Conservation (phyloP, 106 monocot genomes). For the Dendrobium nobile region DNA sequence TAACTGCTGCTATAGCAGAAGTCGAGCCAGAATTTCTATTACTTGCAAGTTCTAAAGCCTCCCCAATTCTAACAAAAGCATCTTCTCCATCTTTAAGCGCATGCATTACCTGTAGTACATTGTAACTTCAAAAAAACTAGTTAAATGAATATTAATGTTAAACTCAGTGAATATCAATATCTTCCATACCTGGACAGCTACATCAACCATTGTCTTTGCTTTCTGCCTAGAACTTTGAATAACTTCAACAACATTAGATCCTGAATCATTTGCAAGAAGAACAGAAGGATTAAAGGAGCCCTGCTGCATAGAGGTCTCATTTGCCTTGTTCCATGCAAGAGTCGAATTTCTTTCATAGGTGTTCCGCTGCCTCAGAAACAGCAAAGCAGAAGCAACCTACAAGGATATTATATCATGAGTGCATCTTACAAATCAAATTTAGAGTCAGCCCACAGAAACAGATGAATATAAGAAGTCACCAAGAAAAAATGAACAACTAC, state of each 20-base stretch:
- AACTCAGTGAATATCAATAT: background rate
- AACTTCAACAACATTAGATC: conserved; percentile 63
- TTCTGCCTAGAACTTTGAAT: conserved; percentile 60
- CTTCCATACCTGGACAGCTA: conserved; percentile 54
- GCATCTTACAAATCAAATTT: background rate
- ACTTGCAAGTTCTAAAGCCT: conserved; percentile 56
- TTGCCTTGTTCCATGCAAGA: conserved; percentile 32
- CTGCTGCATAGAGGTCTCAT: conserved; percentile 36
- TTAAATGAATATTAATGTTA: background rate
- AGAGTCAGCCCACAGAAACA: background rate
- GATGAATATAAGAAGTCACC: background rate
- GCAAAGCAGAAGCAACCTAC: conserved; percentile 74
- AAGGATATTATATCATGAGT: background rate
- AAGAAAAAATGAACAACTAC: conserved; percentile 2
- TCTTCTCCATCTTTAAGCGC: conserved; percentile 71
- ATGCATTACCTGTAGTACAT: conserved; percentile 41
- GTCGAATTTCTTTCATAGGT: conserved; percentile 57
- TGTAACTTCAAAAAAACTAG: background rate
- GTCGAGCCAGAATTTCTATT: conserved; percentile 35
- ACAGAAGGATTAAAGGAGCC: conserved; percentile 30
- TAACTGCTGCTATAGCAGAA: conserved; percentile 26
- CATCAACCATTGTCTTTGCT: conserved; percentile 79
- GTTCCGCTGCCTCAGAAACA: conserved; percentile 75
- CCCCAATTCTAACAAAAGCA: conserved; percentile 53
- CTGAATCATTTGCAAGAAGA: conserved; percentile 42